Conservation (phyloP, 768 basidiomycete species). For the Chlorophyllum brunneum region DNA sequence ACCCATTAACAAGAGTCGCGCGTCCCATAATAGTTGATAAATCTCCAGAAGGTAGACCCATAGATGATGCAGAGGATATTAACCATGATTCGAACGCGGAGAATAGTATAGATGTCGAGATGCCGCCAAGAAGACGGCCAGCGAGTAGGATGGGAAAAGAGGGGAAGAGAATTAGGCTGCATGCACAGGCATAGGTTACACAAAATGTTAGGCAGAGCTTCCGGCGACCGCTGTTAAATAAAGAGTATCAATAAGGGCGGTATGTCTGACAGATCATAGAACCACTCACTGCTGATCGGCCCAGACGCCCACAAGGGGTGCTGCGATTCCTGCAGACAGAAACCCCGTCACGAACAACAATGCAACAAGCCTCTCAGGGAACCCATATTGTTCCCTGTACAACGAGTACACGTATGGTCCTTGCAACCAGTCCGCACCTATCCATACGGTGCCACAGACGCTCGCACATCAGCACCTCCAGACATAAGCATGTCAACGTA, state of each 20-base stretch:
- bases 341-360: conserved; percentile 78
- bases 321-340: conserved; percentile 61
- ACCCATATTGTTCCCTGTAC: conserved; percentile 64
- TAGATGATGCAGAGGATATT: conserved; percentile 52
- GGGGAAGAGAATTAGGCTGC: conserved; percentile 53
- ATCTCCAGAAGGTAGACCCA: conserved; percentile 49
- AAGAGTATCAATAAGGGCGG: not conserved
- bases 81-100: conserved; percentile 80
- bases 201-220: conserved; percentile 71
- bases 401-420: conserved; percentile 78
- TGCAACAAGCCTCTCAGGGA: conserved; percentile 62
- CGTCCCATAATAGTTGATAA: conserved; percentile 70
- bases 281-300: conserved; percentile 66
- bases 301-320: conserved; percentile 73
- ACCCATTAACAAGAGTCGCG: conserved; percentile 69
- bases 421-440: conserved; percentile 78
- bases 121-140: conserved; percentile 64
- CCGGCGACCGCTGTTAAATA: conserved; percentile 52
- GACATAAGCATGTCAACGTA: conserved; percentile 24
- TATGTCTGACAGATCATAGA: not conserved
- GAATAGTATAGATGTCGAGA: conserved; percentile 74
- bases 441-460: not conserved
- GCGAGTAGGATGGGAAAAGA: conserved; percentile 55
- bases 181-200: conserved; percentile 57
- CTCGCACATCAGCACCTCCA: conserved; percentile 5